These are phyloP conservation scores for Starmerella floris DNA, from an alignment of 805 yeast genomes.

Conservation along the genomic window DNA sequence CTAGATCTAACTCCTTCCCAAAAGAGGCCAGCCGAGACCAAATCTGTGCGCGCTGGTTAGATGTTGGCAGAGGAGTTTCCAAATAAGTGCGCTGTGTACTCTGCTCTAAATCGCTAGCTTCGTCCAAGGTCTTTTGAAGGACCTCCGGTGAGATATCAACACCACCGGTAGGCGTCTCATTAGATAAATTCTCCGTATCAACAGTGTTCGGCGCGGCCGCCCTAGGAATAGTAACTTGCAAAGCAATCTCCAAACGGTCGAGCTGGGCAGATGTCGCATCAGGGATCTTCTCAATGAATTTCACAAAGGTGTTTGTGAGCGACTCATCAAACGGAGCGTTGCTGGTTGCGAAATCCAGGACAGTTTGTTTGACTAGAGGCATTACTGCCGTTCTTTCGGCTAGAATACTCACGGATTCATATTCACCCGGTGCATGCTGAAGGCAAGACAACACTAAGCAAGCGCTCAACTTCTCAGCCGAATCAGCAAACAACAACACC, in stretches of 20 bases:
- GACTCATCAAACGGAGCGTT: constrained; percentile 12
- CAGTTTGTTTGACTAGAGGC: constrained; percentile 2
- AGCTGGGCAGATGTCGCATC: constrained; percentile 17
- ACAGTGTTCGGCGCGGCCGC: neutral
- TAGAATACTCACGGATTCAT: constrained; percentile 19
- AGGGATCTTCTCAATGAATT: constrained; percentile 10
- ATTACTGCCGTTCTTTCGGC: constrained; percentile 16
- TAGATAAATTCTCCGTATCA: neutral
- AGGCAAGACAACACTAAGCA: neutral
- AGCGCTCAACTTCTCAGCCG: neutral
- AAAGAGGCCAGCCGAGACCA: constrained; percentile 19
- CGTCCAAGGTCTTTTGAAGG: constrained; percentile 8
- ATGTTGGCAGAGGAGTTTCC: constrained; percentile 8
- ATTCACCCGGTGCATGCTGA: constrained; percentile 5
- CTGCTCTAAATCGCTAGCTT: constrained; percentile 16
- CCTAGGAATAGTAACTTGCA: constrained; percentile 46
- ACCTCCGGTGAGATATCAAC: neutral
- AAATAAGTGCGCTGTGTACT: constrained; percentile 15
- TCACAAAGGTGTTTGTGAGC: constrained; percentile 8
- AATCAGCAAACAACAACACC: neutral
- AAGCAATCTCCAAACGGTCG: constrained; percentile 45
- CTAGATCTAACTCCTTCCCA: constrained; percentile 2
- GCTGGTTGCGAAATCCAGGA: constrained; percentile 1
- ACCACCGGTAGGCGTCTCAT: neutral
- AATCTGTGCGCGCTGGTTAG: constrained; percentile 15